Percentiles rank a stretch among this genome's conserved stretches.
Evolutionary conservation across 2,329 filamentous ascomycete genomes (phyloP).

Genomic region (Fusarium annulatum): DNA sequence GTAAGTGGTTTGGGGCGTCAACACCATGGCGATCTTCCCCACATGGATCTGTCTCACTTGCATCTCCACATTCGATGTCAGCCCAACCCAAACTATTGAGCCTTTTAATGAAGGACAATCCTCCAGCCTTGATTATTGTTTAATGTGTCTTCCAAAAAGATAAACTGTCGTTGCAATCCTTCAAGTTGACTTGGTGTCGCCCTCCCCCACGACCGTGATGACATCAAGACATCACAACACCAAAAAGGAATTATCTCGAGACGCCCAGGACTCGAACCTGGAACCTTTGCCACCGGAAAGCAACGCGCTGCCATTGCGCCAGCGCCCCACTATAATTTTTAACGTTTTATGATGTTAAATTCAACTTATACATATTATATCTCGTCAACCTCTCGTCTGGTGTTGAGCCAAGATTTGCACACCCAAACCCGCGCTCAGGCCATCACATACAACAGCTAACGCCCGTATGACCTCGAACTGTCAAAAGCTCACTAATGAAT

Average conservation of each 20-base stretch:
- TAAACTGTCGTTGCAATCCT: too few species aligned
- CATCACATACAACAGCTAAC: fast-evolving
- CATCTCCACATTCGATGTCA: not conserved
- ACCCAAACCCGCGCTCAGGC: fast-evolving
- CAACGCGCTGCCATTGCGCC: slow-evolving; percentile 46
- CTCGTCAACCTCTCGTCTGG: fast-evolving
- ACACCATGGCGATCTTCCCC: not conserved
- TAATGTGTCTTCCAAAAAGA: too few species aligned
- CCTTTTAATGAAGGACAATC: too few species aligned
- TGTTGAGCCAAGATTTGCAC: not conserved
- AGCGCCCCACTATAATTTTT: too few species aligned
- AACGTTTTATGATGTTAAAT: too few species aligned
- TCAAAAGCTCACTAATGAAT: too few species aligned
- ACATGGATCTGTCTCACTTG: not conserved
- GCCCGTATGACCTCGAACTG: fast-evolving
- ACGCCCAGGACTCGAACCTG: slow-evolving; percentile 52
- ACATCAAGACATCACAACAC: too few species aligned
- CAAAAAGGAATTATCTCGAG: not conserved
- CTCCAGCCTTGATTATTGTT: too few species aligned
- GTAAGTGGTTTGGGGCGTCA: not conserved
- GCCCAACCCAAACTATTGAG: not conserved
- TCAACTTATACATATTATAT: fast-evolving
- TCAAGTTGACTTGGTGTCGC: too few species aligned
- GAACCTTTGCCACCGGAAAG: slow-evolving; percentile 52
- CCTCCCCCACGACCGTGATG: too few species aligned